These are phyloP conservation scores for Candida koratica DNA, from an alignment of 805 yeast genomes.

Conservation along the genomic window DNA sequence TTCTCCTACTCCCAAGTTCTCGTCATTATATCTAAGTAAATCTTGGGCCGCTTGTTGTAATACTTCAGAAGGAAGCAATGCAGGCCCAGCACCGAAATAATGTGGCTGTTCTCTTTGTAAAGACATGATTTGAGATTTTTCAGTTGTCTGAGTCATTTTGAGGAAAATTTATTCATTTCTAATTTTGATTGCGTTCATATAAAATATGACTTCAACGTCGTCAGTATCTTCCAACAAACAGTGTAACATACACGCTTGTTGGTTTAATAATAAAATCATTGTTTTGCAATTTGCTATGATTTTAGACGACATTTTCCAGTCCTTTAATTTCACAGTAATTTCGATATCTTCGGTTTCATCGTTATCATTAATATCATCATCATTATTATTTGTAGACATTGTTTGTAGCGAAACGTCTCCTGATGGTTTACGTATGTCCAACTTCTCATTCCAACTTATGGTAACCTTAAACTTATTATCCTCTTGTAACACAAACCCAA, in stretches of 20 bases:
- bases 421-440: slow-evolving; percentile 41
- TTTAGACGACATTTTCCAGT: slow-evolving; percentile 65
- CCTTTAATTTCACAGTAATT: slow-evolving; percentile 52
- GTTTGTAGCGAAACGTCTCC: slow-evolving; percentile 20
- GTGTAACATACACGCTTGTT: slow-evolving; percentile 60
- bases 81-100: slow-evolving; percentile 99
- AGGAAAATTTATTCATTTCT: no score
- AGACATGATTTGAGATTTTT: slow-evolving; percentile 1
- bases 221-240: slow-evolving; percentile 63
- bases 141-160: neutral
- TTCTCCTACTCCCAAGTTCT: slow-evolving; percentile 89
- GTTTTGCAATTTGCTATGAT: slow-evolving; percentile 60
- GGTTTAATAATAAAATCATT: slow-evolving; percentile 54
- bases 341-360: slow-evolving; percentile 32
- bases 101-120: slow-evolving; percentile 66
- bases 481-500: slow-evolving; percentile 52
- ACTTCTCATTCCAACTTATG: slow-evolving; percentile 54
- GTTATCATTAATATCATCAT: slow-evolving; percentile 10
- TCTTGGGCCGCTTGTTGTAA: slow-evolving; percentile 86
- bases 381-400: slow-evolving; percentile 3
- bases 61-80: slow-evolving; percentile 78
- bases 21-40: slow-evolving; percentile 62
- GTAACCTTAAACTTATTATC: slow-evolving; percentile 51
- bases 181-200: slow-evolving; percentile 35
- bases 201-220: slow-evolving; percentile 62